phyloP scores from a whole-genome alignment of 192 early-diverging fungal species.

The Thamnidium elegans region DNA sequence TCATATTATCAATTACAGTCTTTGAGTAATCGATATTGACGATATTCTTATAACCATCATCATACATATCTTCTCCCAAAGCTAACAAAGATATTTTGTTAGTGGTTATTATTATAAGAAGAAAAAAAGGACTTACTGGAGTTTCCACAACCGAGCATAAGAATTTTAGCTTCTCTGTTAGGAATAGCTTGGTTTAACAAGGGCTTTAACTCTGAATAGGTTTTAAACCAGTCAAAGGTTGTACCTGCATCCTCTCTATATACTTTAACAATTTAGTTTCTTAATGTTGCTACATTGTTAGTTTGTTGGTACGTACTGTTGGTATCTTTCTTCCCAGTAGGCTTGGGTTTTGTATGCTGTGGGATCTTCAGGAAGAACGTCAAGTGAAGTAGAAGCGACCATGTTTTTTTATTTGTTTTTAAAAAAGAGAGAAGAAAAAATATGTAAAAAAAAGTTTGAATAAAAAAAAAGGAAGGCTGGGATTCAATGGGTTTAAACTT shows the following conservation, averaged over 20 bases:
- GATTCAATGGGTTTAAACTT: too few species aligned
- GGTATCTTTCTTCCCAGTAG: constrained; percentile 76
- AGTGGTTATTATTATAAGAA: background rate
- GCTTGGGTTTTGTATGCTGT: constrained; percentile 69
- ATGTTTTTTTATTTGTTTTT: constrained; percentile 7
- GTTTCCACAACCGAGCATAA: constrained; percentile 91
- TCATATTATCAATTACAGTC: constrained; percentile 79
- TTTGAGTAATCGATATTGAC: constrained; percentile 80
- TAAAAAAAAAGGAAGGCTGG: too few species aligned
- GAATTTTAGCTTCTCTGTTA: constrained; percentile 55
- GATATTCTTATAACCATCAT: constrained; percentile 69
- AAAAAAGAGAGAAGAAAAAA: background rate
- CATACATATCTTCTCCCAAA: constrained; percentile 75
- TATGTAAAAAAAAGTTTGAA: too few species aligned
- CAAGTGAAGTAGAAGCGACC: constrained; percentile 36
- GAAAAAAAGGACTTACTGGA: constrained; percentile 44
- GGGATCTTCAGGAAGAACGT: constrained; percentile 59
- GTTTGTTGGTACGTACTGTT: constrained; percentile 35
- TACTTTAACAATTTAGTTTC: background rate
- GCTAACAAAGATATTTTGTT: constrained; percentile 31
- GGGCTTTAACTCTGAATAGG: constrained; percentile 67
- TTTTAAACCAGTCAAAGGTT: constrained; percentile 91
- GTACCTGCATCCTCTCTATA: constrained; percentile 42
- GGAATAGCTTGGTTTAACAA: constrained; percentile 53
- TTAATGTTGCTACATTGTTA: background rate